Conservation (phyloP, 257 asterid species). For the Solanum pimpinellifolium region DNA sequence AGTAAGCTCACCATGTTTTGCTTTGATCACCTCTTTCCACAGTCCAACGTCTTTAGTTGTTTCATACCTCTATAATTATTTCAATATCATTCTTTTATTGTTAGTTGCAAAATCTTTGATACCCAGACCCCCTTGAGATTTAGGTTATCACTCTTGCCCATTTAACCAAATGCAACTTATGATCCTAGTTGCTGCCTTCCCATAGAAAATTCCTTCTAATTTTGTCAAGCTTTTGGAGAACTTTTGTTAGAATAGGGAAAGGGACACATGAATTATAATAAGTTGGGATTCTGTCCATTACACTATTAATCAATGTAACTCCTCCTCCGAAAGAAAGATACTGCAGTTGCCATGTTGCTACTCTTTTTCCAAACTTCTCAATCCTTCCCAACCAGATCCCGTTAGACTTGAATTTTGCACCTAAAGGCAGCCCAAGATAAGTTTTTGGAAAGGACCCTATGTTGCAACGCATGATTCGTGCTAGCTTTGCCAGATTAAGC, state of each 20-base stretch:
- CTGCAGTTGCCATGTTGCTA: not conserved
- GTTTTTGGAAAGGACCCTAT: not conserved
- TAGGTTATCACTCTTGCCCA: too few species aligned
- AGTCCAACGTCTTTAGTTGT: too few species aligned
- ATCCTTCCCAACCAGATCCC: not conserved
- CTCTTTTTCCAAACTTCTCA: not conserved
- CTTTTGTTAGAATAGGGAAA: not conserved
- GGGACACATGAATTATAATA: not conserved
- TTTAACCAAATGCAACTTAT: too few species aligned
- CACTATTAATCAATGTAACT: not conserved
- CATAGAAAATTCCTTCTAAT: too few species aligned
- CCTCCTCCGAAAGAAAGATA: not conserved
- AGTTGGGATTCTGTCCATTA: not conserved
- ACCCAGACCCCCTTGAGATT: too few species aligned
- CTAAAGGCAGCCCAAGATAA: not conserved
- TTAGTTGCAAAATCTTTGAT: too few species aligned
- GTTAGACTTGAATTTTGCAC: not conserved
- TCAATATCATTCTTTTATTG: too few species aligned
- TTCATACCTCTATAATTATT: too few species aligned
- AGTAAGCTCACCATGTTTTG: too few species aligned
- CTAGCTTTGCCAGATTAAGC: not conserved
- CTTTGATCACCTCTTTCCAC: too few species aligned
- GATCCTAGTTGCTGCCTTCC: too few species aligned
- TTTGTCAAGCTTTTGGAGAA: not conserved
- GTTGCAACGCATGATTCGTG: not conserved